Conservation (phyloP, 108 stramenopile species). For the Nitzschia sp. region DNA sequence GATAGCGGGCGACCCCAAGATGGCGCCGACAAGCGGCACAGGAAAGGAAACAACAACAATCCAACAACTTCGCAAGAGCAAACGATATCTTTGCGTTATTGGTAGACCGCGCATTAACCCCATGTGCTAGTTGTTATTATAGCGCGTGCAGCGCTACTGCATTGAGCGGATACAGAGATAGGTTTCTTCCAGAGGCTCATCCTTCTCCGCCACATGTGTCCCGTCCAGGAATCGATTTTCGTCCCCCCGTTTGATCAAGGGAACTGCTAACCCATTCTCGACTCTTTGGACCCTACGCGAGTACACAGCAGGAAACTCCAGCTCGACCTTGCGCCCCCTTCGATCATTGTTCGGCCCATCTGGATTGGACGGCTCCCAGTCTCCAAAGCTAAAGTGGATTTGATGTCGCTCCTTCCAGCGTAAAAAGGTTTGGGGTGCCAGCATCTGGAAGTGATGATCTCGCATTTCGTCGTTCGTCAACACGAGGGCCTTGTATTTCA, state of each 20-base stretch:
- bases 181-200: constrained; percentile 75
- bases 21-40: no score
- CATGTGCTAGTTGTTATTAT: no score
- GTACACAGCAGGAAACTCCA: constrained; percentile 72
- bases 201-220: constrained; percentile 63
- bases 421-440: constrained; percentile 84
- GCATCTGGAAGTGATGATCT: constrained; percentile 98
- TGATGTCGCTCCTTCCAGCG: constrained; percentile 98
- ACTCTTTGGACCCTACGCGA: constrained; percentile 79
- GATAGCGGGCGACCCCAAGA: no score
- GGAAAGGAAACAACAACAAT: no score
- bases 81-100: no score
- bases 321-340: constrained; percentile 29
- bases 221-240: constrained; percentile 86
- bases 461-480: constrained; percentile 98
- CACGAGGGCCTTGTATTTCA: constrained; percentile 67
- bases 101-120: no score
- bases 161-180: constrained; percentile 64
- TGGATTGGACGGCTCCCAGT: constrained; percentile 11
- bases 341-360: background rate
- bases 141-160: no score
- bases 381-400: constrained; percentile 78
- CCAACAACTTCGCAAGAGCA: no score
- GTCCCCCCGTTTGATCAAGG: constrained; percentile 81
- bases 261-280: constrained; percentile 68